Evolutionary conservation across 495 filamentous ascomycete species (phyloP).

Genomic region (Tuber melanosporum): DNA sequence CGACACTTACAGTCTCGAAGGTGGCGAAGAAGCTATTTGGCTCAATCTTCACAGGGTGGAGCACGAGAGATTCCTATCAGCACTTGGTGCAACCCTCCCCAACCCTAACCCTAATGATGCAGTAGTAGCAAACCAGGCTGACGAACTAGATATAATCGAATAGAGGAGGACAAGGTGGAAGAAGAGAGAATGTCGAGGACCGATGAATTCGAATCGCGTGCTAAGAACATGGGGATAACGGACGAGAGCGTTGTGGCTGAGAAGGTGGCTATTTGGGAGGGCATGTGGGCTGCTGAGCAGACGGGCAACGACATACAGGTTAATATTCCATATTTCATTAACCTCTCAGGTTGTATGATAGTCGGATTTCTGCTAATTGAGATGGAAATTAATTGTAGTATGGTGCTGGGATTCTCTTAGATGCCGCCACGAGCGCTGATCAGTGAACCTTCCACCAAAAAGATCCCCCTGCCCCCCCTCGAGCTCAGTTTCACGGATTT

Average conservation of each 20-base stretch:
- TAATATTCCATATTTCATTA: not conserved
- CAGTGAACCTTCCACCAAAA: too few species aligned
- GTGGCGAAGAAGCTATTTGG: not conserved
- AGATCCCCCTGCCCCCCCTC: too few species aligned
- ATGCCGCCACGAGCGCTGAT: too few species aligned
- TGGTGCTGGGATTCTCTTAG: too few species aligned
- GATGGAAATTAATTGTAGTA: too few species aligned
- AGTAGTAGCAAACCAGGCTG: not conserved
- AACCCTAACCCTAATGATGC: not conserved
- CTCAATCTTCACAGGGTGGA: too few species aligned
- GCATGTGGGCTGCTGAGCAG: not conserved
- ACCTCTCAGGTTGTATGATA: too few species aligned
- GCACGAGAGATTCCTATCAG: too few species aligned
- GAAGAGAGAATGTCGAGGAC: not conserved
- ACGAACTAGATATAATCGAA: not conserved
- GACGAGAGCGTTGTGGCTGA: not conserved
- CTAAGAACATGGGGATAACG: not conserved
- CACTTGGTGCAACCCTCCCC: too few species aligned
- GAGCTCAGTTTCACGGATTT: too few species aligned
- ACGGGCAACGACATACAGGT: not conserved
- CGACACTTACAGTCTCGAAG: too few species aligned
- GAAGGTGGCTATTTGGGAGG: not conserved
- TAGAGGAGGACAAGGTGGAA: not conserved
- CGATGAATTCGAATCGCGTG: not conserved
- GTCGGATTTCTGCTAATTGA: too few species aligned